Percentiles rank a stretch among this genome's conserved stretches.
Conservation (phyloP, 805 yeast genomes). For the Wickerhamomyces bovis region DNA sequence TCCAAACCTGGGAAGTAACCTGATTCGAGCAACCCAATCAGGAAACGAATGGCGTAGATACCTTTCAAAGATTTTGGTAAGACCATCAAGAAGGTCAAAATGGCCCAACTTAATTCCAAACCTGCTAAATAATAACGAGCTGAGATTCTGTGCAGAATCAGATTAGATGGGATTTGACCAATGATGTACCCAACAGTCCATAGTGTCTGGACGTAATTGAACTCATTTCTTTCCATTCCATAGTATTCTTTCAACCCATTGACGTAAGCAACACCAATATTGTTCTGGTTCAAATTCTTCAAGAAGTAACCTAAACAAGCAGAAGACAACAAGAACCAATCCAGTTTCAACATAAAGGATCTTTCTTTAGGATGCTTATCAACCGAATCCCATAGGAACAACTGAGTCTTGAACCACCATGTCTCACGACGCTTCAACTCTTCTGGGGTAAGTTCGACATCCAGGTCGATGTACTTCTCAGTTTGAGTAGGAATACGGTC, state of each 20-base stretch:
- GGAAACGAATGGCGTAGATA: conserved; percentile 28
- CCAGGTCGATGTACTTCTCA: conserved; percentile 6
- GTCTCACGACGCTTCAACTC: conserved; percentile 3
- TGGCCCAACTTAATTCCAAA: conserved; percentile 39
- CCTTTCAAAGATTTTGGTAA: conserved; percentile 20
- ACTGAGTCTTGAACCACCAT: conserved; percentile 3
- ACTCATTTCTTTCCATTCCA: conserved; percentile 34
- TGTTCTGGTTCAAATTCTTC: conserved; percentile 37
- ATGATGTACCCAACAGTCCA: conserved; percentile 46
- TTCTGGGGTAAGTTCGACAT: conserved; percentile 1
- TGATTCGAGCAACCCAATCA: conserved; percentile 36
- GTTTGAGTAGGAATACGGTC: neutral
- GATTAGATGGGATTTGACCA: conserved; percentile 42
- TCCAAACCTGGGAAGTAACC: conserved; percentile 44
- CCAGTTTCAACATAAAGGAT: conserved; percentile 28
- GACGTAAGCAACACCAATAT: conserved; percentile 39
- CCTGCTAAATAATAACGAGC: conserved; percentile 39
- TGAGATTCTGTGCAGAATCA: conserved; percentile 33
- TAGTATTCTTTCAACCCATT: conserved; percentile 42
- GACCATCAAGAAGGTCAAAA: conserved; percentile 30
- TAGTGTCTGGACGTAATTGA: conserved; percentile 36
- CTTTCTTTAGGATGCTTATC: conserved; percentile 33
- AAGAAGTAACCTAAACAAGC: conserved; percentile 41
- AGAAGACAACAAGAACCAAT: conserved; percentile 33
- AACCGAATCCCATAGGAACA: conserved; percentile 22